Evolutionary conservation across 768 basidiomycete genomes (phyloP).

Genomic region (Scleroderma citrinum): DNA sequence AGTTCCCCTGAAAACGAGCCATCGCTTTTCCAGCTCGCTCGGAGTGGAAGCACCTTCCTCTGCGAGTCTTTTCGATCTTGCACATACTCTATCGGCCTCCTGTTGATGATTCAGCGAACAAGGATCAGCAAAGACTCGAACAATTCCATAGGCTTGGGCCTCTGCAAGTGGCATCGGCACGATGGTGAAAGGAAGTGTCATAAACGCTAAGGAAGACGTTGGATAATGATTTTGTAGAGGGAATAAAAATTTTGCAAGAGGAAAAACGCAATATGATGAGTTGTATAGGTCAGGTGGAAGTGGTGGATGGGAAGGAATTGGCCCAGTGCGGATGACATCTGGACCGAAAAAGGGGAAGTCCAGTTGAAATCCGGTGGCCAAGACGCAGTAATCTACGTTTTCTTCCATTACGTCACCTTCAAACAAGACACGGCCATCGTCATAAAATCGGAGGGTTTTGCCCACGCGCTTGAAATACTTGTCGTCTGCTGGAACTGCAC

Average conservation of each 20-base stretch:
- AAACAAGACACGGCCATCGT: slow-evolving; percentile 45
- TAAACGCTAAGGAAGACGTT: slow-evolving; percentile 54
- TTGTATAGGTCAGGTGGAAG: slow-evolving; percentile 52
- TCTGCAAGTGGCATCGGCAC: slow-evolving; percentile 76
- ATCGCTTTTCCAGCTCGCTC: slow-evolving; percentile 43
- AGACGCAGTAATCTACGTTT: slow-evolving; percentile 55
- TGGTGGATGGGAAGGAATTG: slow-evolving; percentile 43
- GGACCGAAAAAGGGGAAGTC: slow-evolving; percentile 56
- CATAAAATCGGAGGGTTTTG: slow-evolving; percentile 36
- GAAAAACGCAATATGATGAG: slow-evolving; percentile 61
- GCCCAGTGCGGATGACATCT: slow-evolving; percentile 26
- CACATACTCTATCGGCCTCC: slow-evolving; percentile 45
- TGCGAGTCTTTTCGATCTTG: slow-evolving; percentile 42
- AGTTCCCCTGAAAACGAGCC: slow-evolving; percentile 45
- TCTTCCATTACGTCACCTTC: slow-evolving; percentile 52
- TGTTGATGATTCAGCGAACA: slow-evolving; percentile 39
- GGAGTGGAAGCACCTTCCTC: slow-evolving; percentile 28
- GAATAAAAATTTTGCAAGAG: slow-evolving; percentile 65
- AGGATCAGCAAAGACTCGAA: slow-evolving; percentile 50
- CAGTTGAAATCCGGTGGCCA: slow-evolving; percentile 73
- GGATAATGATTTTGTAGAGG: slow-evolving; percentile 46
- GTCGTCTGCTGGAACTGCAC: slow-evolving; percentile 25
- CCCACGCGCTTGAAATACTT: slow-evolving; percentile 37
- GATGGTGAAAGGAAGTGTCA: slow-evolving; percentile 53
- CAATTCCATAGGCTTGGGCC: slow-evolving; percentile 62